Evolutionary conservation across 2,329 filamentous ascomycete genomes (phyloP), one percentile per base, ranked within the genome.

Genomic region (Aspergillus floridensis): DNA sequence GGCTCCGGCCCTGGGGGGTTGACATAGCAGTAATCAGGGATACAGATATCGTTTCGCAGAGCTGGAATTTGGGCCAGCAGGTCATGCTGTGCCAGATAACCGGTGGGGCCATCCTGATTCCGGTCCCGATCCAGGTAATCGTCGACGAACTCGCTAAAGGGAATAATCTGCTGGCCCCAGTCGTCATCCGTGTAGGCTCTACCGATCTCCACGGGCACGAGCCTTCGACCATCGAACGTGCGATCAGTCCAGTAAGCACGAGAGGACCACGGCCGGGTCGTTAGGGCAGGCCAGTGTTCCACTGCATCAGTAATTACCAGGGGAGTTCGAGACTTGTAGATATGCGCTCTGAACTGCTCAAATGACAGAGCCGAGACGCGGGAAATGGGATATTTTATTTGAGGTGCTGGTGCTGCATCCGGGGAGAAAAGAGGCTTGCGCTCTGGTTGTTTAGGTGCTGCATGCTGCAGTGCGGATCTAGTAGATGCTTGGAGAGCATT

Each of bases 31-130:
- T 90, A 91, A 73, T 98, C 93, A 0, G 93, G 95, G 12, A 91
- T 82, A 24, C 77, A 77, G 57, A 98, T 90, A 74, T 98, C 93
- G 60, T 84, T 80, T 14, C 88, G 83, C 3, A 99, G 80, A 1
- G 81, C 75, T 0, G 93, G 92, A 12, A 99, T 88, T 71, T 98
- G 95, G 0, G 82, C 76, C 67, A 98, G 88, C 38, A 99, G 84
- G 66, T 93, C 87, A 76, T 98, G 92, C 71, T 99, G 95, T 8
- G 95, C 95, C 49, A 99, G 85, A 73, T 99, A 99, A 12, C 88
- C 91, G 11, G 82, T 86, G 47, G 76, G 68, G 1, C 53, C 61
- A 47, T 57, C 54, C 49, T 60, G 54, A 10, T 56, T 44, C 4
- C 53, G 51, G 14, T 38, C 41, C 12, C 56, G 49, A 16, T 55